Evolutionary conservation across 345 rosid genomes (phyloP).

Genomic region (Murraya paniculata): DNA sequence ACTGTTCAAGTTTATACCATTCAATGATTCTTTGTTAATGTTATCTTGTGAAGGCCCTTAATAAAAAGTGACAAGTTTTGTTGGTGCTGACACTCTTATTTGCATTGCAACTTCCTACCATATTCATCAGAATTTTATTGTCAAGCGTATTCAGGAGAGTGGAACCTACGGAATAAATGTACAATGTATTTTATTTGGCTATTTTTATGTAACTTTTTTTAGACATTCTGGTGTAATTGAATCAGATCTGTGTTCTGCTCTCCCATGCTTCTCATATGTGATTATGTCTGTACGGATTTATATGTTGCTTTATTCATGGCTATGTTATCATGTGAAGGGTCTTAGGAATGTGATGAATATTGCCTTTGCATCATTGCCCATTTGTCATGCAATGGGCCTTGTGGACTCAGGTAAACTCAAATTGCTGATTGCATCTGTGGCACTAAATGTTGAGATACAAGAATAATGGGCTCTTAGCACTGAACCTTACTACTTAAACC

Average conservation of each 20-base stretch:
- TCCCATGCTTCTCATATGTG: background rate
- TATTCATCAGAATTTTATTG: background rate
- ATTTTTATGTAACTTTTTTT: background rate
- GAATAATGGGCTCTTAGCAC: background rate
- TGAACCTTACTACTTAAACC: background rate
- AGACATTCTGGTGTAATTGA: background rate
- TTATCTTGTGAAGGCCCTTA: background rate
- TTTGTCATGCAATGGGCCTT: background rate
- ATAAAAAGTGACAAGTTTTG: background rate
- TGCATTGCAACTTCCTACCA: conserved; percentile 4
- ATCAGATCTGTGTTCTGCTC: background rate
- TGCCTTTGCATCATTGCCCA: background rate
- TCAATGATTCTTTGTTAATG: background rate
- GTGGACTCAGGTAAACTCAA: background rate
- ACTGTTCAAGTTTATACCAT: conserved; percentile 3
- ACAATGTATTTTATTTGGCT: background rate
- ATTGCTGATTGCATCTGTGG: background rate
- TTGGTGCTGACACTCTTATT: background rate
- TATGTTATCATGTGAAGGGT: background rate
- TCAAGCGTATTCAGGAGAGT: background rate
- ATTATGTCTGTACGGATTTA: background rate
- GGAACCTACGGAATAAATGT: background rate
- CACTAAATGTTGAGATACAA: background rate
- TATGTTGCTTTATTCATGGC: background rate
- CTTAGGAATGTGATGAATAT: background rate